Evolutionary conservation across 345 rosid genomes (phyloP).

Genomic region (Hevea brasiliensis): DNA sequence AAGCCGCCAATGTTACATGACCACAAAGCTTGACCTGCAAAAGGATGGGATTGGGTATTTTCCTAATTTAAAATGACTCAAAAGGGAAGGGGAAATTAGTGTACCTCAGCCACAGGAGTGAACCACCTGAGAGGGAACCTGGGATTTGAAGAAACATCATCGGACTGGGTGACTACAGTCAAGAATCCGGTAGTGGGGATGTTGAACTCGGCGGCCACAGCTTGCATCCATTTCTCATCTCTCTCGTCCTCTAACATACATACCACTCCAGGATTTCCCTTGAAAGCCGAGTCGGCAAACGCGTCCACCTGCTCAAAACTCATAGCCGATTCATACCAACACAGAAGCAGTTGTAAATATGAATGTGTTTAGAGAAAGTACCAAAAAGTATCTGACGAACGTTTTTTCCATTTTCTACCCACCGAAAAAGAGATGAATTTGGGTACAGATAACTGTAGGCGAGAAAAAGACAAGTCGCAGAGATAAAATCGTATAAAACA

Average conservation of each 20-base stretch:
- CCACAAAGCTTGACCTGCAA: conserved; percentile 71
- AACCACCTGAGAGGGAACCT: conserved; percentile 30
- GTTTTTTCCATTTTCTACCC: too few relatives aligned
- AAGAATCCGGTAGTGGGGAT: conserved; percentile 17
- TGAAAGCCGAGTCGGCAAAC: conserved; percentile 66
- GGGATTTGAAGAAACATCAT: conserved; percentile 4
- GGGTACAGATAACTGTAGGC: too few relatives aligned
- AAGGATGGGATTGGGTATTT: background rate
- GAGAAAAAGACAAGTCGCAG: too few relatives aligned
- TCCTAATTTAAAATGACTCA: background rate
- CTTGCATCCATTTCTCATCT: conserved; percentile 70
- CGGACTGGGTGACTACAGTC: background rate
- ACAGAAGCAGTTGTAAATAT: background rate
- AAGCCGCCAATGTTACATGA: conserved; percentile 85
- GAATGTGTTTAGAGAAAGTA: too few relatives aligned
- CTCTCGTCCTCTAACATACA: conserved; percentile 64
- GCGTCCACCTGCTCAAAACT: conserved; percentile 55
- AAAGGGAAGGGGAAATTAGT: background rate
- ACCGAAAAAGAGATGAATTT: too few relatives aligned
- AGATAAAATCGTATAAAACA: too few relatives aligned
- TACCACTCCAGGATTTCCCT: conserved; percentile 84
- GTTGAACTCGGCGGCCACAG: conserved; percentile 32
- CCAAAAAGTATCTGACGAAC: too few relatives aligned
- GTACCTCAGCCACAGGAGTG: conserved; percentile 27
- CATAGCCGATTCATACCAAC: background rate